phyloP scores from a whole-genome alignment of 495 filamentous ascomycete species.

The Aspergillus steynii region DNA sequence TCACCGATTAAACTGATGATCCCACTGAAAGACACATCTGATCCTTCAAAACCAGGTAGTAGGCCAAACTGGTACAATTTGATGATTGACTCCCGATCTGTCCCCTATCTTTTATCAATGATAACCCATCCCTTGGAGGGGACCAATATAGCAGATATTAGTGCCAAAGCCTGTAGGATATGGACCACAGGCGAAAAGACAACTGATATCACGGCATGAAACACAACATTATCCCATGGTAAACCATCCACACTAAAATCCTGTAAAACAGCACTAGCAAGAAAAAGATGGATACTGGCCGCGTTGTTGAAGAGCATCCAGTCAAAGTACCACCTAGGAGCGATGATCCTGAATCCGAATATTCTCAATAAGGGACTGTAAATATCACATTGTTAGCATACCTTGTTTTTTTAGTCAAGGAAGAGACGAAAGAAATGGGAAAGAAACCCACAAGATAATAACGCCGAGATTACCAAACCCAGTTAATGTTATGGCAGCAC shows the following conservation, averaged over 20 bases:
- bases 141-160: neutral
- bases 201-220: neutral
- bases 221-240: neutral
- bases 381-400: too few species aligned
- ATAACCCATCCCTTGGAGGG: neutral
- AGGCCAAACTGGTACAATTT: too few species aligned
- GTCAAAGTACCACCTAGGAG: neutral
- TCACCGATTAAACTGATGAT: too few species aligned
- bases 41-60: too few species aligned
- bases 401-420: neutral
- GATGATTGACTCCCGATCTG: too few species aligned
- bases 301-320: conserved; percentile 2
- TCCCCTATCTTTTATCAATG: neutral
- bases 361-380: neutral
- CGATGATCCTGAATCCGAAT: neutral
- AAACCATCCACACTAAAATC: neutral
- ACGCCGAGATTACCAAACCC: conserved; percentile 1
- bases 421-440: neutral
- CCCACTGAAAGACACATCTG: too few species aligned
- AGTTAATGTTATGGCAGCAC: neutral
- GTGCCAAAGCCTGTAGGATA: neutral
- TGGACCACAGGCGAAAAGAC: neutral
- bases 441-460: conserved; percentile 7
- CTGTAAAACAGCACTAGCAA: neutral
- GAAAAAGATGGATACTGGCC: neutral